Evolutionary conservation across 2,329 filamentous ascomycete species (phyloP).

Genomic region (Penicillium sp.): DNA sequence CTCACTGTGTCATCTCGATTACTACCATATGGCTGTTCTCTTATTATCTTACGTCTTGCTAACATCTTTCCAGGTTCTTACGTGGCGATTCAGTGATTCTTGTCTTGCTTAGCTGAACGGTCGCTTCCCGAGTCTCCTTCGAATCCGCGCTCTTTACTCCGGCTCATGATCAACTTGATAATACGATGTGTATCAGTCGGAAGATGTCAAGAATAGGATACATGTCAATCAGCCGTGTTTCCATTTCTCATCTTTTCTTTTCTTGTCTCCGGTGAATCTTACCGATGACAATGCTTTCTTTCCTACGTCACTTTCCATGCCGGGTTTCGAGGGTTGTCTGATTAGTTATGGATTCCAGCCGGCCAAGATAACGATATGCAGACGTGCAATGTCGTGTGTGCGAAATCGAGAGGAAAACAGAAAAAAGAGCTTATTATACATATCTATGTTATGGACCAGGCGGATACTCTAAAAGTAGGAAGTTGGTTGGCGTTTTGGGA

Average conservation of each 20-base stretch:
- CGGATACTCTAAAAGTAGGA: slow-evolving; percentile 6
- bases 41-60: neutral
- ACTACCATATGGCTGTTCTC: neutral
- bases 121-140: slow-evolving; percentile 6
- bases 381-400: neutral
- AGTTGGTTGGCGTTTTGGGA: slow-evolving; percentile 9
- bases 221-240: too few relatives aligned
- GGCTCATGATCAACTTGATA: neutral
- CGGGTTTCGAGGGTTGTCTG: neutral
- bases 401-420: neutral
- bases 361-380: neutral
- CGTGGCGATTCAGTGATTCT: slow-evolving; percentile 84
- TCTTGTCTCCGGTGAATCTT: neutral
- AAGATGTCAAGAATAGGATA: neutral
- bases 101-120: slow-evolving; percentile 69
- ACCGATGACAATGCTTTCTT: neutral
- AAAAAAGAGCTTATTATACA: neutral
- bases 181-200: neutral
- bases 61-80: slow-evolving; percentile 60
- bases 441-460: neutral
- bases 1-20: neutral
- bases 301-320: neutral
- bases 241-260: neutral
- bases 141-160: slow-evolving; percentile 2
- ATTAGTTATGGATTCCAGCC: neutral